phyloP scores from a whole-genome alignment of 1,284 basidiomycete species.

The Ganoderma leucocontextum region DNA sequence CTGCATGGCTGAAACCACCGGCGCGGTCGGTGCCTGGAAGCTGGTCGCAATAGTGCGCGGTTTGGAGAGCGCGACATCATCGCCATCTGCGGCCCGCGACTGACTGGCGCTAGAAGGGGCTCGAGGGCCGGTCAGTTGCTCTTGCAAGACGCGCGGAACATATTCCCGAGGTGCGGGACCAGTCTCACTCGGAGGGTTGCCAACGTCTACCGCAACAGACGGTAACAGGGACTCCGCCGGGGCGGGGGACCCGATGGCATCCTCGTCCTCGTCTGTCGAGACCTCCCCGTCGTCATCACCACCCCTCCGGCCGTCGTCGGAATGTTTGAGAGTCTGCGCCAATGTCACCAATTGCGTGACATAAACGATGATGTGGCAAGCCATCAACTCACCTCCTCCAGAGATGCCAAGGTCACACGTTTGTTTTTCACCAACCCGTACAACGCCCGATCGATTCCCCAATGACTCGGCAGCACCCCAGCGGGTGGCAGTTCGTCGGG shows the following conservation, averaged over 20 bases:
- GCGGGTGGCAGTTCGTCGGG: not conserved
- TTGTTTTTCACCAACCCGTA: not conserved
- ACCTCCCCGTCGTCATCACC: not conserved
- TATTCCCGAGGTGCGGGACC: fast-evolving
- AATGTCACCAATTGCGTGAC: no score
- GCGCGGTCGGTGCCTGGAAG: not conserved
- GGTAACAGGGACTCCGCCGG: not conserved
- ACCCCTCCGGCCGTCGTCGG: not conserved
- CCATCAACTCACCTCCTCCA: not conserved
- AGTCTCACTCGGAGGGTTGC: not conserved
- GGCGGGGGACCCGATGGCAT: not conserved
- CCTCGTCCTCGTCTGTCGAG: not conserved
- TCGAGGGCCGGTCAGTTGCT: not conserved
- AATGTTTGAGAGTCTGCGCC: not conserved
- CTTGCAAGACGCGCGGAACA: not conserved
- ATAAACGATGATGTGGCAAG: not conserved
- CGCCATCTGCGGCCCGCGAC: not conserved
- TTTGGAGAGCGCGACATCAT: not conserved
- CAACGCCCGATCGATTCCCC: not conserved
- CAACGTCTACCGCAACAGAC: not conserved
- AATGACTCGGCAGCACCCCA: not conserved
- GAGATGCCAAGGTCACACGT: not conserved
- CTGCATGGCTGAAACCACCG: not conserved
- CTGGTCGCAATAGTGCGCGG: not conserved
- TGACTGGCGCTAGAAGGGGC: not conserved